A percentile compares a stretch with the other conserved stretches of the same genome.
Conservation (phyloP, 2,329 filamentous ascomycete genomes). For the Aspergillus oerlinghausenensis region DNA sequence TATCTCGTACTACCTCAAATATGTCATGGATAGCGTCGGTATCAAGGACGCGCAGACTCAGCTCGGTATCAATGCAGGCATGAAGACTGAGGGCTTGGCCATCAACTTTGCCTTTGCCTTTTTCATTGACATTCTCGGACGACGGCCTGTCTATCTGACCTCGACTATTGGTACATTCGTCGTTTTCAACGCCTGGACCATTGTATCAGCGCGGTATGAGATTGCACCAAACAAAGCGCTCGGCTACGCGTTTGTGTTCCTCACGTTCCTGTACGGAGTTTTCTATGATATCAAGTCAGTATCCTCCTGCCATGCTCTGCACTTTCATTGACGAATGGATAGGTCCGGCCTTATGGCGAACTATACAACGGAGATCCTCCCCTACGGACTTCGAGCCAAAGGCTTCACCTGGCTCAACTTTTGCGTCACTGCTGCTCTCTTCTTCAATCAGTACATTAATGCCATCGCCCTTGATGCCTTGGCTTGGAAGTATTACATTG, state of each 20-base stretch:
- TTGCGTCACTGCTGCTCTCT: neutral
- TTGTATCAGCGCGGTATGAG: constrained; percentile 31
- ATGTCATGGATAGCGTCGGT: constrained; percentile 32
- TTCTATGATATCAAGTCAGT: constrained; percentile 27
- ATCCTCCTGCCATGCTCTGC: neutral
- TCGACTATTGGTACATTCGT: constrained; percentile 40
- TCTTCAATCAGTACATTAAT: constrained; percentile 21
- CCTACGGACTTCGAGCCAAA: neutral
- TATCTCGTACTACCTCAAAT: constrained; percentile 34
- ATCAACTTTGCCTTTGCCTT: constrained; percentile 32
- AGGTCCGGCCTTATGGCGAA: neutral
- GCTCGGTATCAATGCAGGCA: constrained; percentile 35
- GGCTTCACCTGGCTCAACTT: neutral
- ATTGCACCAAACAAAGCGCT: constrained; percentile 23
- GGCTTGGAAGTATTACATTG: constrained; percentile 21
- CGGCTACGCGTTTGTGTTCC: constrained; percentile 35
- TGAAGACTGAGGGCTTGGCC: constrained; percentile 35
- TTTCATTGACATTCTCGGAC: constrained; percentile 36
- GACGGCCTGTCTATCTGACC: constrained; percentile 39
- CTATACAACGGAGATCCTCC: neutral
- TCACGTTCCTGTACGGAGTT: constrained; percentile 40
- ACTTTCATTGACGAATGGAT: neutral
- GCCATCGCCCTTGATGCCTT: constrained; percentile 19
- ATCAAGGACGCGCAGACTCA: constrained; percentile 33
- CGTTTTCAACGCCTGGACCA: constrained; percentile 39